These are phyloP conservation scores for Alliaria petiolata DNA, from an alignment of 345 rosid genomes.

Conservation along the genomic window DNA sequence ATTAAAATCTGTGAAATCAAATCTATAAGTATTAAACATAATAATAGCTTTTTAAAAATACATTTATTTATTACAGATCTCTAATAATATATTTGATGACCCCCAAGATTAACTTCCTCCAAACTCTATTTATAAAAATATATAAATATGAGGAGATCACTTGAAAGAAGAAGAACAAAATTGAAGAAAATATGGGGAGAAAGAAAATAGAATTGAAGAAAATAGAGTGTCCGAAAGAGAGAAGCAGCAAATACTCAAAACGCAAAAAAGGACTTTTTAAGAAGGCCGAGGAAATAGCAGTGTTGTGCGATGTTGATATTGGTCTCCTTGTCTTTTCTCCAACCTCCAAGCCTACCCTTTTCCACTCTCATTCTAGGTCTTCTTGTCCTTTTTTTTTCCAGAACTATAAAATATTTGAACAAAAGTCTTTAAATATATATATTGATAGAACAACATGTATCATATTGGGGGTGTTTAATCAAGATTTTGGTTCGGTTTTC, in stretches of 20 bases:
- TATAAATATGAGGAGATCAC: neutral
- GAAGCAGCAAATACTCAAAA: constrained; percentile 47
- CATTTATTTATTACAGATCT: neutral
- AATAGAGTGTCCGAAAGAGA: constrained; percentile 28
- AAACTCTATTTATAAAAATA: neutral
- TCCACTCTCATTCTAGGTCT: neutral
- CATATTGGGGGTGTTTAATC: no score
- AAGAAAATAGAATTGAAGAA: constrained; percentile 29
- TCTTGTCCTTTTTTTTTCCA: neutral
- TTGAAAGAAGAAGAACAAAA: neutral
- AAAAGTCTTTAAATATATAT: neutral
- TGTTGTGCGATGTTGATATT: constrained; percentile 5
- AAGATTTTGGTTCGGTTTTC: no score
- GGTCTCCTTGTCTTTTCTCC: constrained; percentile 11
- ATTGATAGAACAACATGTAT: no score
- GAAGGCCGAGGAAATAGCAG: constrained; percentile 27
- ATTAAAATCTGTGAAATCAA: neutral
- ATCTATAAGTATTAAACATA: neutral
- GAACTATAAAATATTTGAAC: neutral
- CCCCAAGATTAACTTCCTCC: neutral
- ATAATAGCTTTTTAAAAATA: neutral
- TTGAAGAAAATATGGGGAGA: constrained; percentile 33
- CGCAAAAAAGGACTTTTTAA: constrained; percentile 39
- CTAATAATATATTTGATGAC: neutral
- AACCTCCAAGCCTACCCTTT: neutral